Conservation (phyloP, 768 basidiomycete genomes). For the Tremella mesenterica region DNA sequence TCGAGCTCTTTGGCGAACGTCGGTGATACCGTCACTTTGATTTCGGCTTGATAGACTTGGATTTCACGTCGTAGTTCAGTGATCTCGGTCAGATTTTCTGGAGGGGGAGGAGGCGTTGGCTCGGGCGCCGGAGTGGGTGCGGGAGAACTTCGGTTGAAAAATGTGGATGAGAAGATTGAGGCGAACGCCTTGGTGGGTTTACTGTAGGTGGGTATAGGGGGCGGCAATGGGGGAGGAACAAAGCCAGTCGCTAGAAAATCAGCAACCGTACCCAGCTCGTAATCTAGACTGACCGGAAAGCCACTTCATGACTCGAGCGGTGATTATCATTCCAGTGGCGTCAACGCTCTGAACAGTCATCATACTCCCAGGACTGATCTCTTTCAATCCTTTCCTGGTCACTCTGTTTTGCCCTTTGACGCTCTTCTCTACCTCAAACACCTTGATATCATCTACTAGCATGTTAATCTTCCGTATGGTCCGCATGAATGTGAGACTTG, state of each 20-base stretch:
- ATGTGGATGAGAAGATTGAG: constrained; percentile 36
- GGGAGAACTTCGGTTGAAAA: constrained; percentile 26
- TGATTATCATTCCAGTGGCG: constrained; percentile 59
- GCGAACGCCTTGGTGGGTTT: constrained; percentile 32
- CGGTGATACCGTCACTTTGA: constrained; percentile 41
- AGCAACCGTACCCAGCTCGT: background rate
- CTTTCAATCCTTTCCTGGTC: constrained; percentile 49
- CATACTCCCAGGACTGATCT: constrained; percentile 52
- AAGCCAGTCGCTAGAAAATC: constrained; percentile 33
- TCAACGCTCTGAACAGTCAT: constrained; percentile 65
- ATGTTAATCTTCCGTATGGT: constrained; percentile 67
- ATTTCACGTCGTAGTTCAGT: constrained; percentile 30
- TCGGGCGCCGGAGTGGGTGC: constrained; percentile 19
- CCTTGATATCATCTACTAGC: constrained; percentile 63
- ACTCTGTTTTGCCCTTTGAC: constrained; percentile 28
- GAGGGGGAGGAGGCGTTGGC: constrained; percentile 33
- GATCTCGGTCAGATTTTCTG: constrained; percentile 36
- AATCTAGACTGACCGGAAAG: constrained; percentile 25
- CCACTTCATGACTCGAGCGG: constrained; percentile 60
- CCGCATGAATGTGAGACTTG: constrained; percentile 87
- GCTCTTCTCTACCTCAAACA: constrained; percentile 38
- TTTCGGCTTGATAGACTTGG: constrained; percentile 41
- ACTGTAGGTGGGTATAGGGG: constrained; percentile 21
- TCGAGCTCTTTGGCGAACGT: constrained; percentile 55
- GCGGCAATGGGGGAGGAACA: constrained; percentile 33